These are phyloP conservation scores for Fistulifera pelliculosa DNA, from an alignment of 108 stramenopile species.

Conservation along the genomic window DNA sequence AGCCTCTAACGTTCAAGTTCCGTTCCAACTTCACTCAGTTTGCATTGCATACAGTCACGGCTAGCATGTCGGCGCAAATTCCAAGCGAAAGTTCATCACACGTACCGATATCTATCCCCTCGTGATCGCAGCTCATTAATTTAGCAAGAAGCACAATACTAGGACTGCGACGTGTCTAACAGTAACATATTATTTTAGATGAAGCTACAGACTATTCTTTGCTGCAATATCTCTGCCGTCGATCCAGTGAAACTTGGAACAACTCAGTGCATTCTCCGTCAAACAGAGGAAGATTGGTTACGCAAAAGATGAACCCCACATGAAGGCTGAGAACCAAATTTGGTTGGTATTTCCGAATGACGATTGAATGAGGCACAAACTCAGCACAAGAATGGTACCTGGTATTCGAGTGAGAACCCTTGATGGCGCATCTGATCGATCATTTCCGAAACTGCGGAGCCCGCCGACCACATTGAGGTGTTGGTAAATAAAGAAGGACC, in stretches of 20 bases:
- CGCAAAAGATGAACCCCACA: constrained; percentile 98
- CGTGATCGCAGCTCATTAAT: background rate
- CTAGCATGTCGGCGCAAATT: background rate
- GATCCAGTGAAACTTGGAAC: constrained; percentile 73
- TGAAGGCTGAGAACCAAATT: constrained; percentile 98
- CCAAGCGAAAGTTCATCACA: background rate
- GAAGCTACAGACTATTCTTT: background rate
- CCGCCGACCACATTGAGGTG: too few species aligned
- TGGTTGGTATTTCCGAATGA: constrained; percentile 95
- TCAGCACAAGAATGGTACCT: too few species aligned
- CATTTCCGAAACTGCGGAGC: too few species aligned
- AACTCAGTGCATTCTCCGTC: constrained; percentile 85
- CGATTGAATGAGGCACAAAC: constrained; percentile 97
- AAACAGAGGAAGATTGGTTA: constrained; percentile 90
- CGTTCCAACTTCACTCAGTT: too few species aligned
- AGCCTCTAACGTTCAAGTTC: too few species aligned
- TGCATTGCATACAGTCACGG: too few species aligned
- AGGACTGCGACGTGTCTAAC: background rate
- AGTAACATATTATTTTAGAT: background rate
- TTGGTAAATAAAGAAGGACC: too few species aligned
- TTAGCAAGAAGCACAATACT: background rate
- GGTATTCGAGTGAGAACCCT: too few species aligned
- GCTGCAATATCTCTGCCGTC: constrained; percentile 17
- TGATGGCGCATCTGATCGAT: too few species aligned
- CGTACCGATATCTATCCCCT: background rate